Evolutionary conservation across 257 asterid genomes (phyloP), one percentile per base, ranked within the genome.

Genomic region (Marsdenia floribunda): DNA sequence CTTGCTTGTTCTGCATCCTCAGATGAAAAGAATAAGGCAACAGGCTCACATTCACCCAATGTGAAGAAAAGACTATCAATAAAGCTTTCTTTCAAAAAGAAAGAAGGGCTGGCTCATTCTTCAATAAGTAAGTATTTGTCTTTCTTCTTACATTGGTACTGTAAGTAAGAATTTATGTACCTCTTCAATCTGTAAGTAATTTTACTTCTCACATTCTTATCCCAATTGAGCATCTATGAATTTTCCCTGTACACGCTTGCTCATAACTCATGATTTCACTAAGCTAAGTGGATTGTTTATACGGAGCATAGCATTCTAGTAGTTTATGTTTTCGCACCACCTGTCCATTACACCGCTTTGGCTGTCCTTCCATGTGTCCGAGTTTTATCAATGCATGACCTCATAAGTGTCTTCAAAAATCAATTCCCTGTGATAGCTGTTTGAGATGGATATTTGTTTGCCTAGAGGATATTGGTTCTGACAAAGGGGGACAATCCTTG

Each of bases 11-110:
- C 88, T 24, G 88, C 86, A 78, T 68, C 87, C 70, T 72, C 80
- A 13, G 96, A 88, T 26, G 91, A 82, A 75, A 89, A 88, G 88
- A 89, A 75, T 68, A 90, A 85, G 61, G 61, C 85, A 52, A 71
- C 79, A 6, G 79, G 65, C 75, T 74, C 75, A 1, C 91, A 83
- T 57, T 90, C 90, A 74, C 79, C 87, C 33, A 86, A 82, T 83
- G 64, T 77, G 12, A 85, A 76, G 84, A 93, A 83, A 77, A 85
- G 81, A 80, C 50, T 88, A 22, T 89, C 97, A 0, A 55, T 88
- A 50, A 78, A 86, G 35, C 66, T 89, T 76, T 91, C 98, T 15
- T 88, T 90, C 76, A 93, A 87, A 79, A 83, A 93, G 93, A 86
- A 80, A 74, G 97, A 91, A 46, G 87, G 85, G 22, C 87, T 85